A percentile compares a stretch with the other conserved stretches of the same genome.
Conservation (phyloP, 1,284 basidiomycete genomes). For the Dichomitus squalens region DNA sequence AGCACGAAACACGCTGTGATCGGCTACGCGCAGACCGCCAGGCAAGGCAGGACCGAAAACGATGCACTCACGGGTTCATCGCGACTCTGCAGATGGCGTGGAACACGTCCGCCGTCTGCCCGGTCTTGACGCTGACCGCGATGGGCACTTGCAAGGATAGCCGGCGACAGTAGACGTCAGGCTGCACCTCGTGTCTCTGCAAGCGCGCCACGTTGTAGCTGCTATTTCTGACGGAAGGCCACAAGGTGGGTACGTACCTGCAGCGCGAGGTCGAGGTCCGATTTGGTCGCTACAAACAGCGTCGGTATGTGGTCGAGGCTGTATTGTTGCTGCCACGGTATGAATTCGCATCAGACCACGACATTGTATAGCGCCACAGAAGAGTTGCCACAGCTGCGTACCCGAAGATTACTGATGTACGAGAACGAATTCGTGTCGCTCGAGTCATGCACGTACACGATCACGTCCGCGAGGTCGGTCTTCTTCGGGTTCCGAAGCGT, state of each 20-base stretch:
- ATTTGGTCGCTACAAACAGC: conserved; percentile 98
- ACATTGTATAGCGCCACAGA: not conserved
- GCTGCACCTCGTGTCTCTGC: conserved; percentile 96
- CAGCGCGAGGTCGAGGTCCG: conserved; percentile 93
- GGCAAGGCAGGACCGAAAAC: conserved; percentile 16
- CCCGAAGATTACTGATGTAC: conserved; percentile 94
- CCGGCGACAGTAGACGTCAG: conserved; percentile 93
- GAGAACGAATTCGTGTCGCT: conserved; percentile 99
- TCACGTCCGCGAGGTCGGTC: conserved; percentile 90
- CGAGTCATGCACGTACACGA: conserved; percentile 96
- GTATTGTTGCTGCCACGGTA: conserved; percentile 83
- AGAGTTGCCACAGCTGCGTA: conserved; percentile 42
- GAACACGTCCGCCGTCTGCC: conserved; percentile 89
- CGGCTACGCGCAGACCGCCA: conserved; percentile 7
- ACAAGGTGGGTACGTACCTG: conserved; percentile 56
- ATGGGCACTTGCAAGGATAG: conserved; percentile 87
- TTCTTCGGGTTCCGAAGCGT: conserved; percentile 89
- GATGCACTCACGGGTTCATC: conserved; percentile 74
- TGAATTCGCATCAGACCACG: not conserved
- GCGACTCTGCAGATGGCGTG: conserved; percentile 84
- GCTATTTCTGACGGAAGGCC: not conserved
- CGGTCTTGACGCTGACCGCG: conserved; percentile 85
- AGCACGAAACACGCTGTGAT: conserved; percentile 17
- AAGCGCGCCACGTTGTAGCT: conserved; percentile 17
- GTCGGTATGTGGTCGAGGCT: conserved; percentile 92